These are phyloP conservation scores for Cucumis variabilis DNA, from an alignment of 331 rosid species.

Conservation along the genomic window DNA sequence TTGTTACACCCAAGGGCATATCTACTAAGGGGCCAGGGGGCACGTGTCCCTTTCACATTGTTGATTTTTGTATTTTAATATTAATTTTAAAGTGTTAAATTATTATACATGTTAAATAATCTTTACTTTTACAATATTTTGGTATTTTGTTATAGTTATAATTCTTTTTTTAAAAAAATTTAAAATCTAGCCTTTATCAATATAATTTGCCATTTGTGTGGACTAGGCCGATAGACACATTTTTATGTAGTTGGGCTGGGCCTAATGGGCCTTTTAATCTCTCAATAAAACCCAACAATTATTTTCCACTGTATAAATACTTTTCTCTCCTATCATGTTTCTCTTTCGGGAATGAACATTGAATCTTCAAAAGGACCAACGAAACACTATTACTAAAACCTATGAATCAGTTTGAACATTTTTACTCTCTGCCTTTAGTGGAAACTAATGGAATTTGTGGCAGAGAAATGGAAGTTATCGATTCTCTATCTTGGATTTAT, in stretches of 20 bases:
- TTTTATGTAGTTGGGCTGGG: not conserved
- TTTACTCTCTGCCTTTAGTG: not conserved
- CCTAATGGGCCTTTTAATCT: not conserved
- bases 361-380: not conserved
- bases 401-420: slow-evolving; percentile 13
- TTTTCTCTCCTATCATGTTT: not conserved
- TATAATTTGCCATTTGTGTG: too few species aligned
- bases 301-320: not conserved
- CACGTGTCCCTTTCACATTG: too few species aligned
- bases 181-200: too few species aligned
- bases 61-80: too few species aligned
- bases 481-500: slow-evolving; percentile 50
- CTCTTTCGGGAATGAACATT: not conserved
- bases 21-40: too few species aligned
- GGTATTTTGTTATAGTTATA: too few species aligned
- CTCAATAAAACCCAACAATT: not conserved
- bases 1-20: too few species aligned
- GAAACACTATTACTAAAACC: not conserved
- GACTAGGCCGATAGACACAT: not conserved
- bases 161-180: too few species aligned
- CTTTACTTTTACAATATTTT: too few species aligned
- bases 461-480: slow-evolving; percentile 49
- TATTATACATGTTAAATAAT: too few species aligned
- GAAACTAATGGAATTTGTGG: slow-evolving; percentile 39
- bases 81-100: too few species aligned